These are phyloP conservation scores for Dioszegia aurantiaca DNA, from an alignment of 768 basidiomycete species.

Conservation along the genomic window DNA sequence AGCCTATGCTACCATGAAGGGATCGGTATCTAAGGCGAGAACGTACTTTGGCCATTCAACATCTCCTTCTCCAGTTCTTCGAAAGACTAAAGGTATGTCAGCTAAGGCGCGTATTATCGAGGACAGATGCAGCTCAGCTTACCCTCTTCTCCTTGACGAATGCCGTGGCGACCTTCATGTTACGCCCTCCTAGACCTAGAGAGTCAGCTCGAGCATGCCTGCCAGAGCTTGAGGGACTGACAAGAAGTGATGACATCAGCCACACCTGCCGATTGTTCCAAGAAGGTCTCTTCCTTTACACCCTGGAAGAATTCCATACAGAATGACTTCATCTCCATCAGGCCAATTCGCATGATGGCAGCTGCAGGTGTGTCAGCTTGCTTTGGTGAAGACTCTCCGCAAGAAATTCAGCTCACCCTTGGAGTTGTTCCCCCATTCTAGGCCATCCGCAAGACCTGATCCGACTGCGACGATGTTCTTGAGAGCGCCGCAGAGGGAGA, in stretches of 20 bases:
- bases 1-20: background rate
- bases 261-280: slow-evolving; percentile 55
- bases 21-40: background rate
- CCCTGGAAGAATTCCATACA: slow-evolving; percentile 56
- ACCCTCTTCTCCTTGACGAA: slow-evolving; percentile 56
- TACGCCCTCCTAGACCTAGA: slow-evolving; percentile 47
- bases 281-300: slow-evolving; percentile 54
- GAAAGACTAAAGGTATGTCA: slow-evolving; percentile 48
- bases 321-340: slow-evolving; percentile 57
- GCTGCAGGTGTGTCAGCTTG: slow-evolving; percentile 36
- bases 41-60: slow-evolving; percentile 55
- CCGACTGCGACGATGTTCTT: slow-evolving; percentile 58
- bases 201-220: slow-evolving; percentile 1
- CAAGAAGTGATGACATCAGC: slow-evolving; percentile 58
- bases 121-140: slow-evolving; percentile 14
- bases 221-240: slow-evolving; percentile 21
- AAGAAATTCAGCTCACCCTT: slow-evolving; percentile 50
- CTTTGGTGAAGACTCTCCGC: background rate
- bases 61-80: slow-evolving; percentile 55
- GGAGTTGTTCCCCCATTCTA: slow-evolving; percentile 55
- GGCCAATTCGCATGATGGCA: slow-evolving; percentile 57
- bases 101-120: background rate
- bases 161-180: slow-evolving; percentile 50
- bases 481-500: slow-evolving; percentile 56
- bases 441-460: slow-evolving; percentile 56